Evolutionary conservation across 2,329 filamentous ascomycete species (phyloP), one percentile per base, ranked within the genome.

Genomic region (Monilinia fructicola): DNA sequence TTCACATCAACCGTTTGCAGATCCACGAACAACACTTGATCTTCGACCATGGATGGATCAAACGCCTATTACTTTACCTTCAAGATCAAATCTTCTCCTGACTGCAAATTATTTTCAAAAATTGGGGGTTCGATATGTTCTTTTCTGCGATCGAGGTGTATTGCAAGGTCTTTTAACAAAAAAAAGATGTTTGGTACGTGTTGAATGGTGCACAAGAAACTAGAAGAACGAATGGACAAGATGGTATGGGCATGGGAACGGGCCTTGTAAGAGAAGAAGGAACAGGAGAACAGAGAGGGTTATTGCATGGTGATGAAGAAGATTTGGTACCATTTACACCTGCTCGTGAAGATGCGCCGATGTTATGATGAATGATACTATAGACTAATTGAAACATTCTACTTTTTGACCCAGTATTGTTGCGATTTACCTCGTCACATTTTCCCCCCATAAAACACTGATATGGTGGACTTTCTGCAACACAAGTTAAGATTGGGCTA

Each of bases 21-120:
- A 96, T 74, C 90, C 91, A 0, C 82, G 84, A 26, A 84, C 87
- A 21, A 93, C 90, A 0, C 86, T 99, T 50, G 95, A 99, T 78
- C 84, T 99, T 14, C 84, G 94, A 10, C 93, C 93, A 2, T 99
- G 95, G 95, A 97, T 99, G 93, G 95, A 99, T 78, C 94, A 97
- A 78, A 99, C 95, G 0, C 95, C 95, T 0, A 90, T 99, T 56
- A 98, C 95, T 0, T 83, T 98, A 23, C 91, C 92, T 53, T 88
- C 87, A 28, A 86, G 88, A 69, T 88, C 88, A 21, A 89, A 84
- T 67, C 87, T 99, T 68, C 88, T 93, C 76, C 85, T 98, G n/a
- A 92, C 91, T 4, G 89, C 96, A 31, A 89, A 86, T 67, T 96
- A 99, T 84, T 98, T 99, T 79, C 93, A 97, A 80, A 94, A 94